Base-by-base conservation (phyloP, 2,329 filamentous ascomycete species). In the Lecanosticta acicola region DNA sequence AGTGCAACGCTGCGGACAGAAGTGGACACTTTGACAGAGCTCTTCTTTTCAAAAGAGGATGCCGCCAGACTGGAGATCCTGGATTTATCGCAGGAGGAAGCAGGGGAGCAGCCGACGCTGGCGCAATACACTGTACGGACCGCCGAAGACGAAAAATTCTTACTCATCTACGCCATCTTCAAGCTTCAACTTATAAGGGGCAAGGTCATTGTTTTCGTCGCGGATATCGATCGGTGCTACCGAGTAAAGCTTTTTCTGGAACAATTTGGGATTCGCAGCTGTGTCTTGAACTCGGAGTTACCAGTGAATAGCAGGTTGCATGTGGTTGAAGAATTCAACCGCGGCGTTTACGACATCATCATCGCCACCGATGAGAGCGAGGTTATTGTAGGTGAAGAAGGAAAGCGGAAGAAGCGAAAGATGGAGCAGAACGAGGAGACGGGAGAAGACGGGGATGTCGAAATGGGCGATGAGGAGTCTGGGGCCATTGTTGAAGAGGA, bases 291-390 rank as follows among this genome's bases (percentile, higher is more conserved):
- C 70, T 93, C 88, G 1, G 91, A 98, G 63, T 71, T 98, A 29
- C 93, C 93, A 0, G 83, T 97, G 55, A 96, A 96, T 61, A 93
- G 87, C 1, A 78, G 93, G 49, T 81, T 96, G 32, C 91, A 98
- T 64, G 89, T 95, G 1, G 91, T 98, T 2, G 86, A 97, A 59
- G 89, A 97, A 66, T 98, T 98, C 71, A 98, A 97, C 72, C 86
- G 87, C 68, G 87, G 87, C 43, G 83, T 97, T 4, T 98, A 98
- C 74, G 91, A 98, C 59, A 96, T 97, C 51, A 90, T 98, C 56
- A 95, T 98, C 59, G 93, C 93, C 1, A 90, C 88, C 0, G 93
- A 98, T 59, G 90, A 95, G 64, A 84, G 86, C 54, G 89, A 94
- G 62, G 79, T 94, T 9, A 67, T 95, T 9, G 88, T 85, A 10